A percentile compares a stretch with the other conserved stretches of the same genome.
phyloP scores from a whole-genome alignment of 768 basidiomycete genomes.

The Pleurotus citrinopileatus region DNA sequence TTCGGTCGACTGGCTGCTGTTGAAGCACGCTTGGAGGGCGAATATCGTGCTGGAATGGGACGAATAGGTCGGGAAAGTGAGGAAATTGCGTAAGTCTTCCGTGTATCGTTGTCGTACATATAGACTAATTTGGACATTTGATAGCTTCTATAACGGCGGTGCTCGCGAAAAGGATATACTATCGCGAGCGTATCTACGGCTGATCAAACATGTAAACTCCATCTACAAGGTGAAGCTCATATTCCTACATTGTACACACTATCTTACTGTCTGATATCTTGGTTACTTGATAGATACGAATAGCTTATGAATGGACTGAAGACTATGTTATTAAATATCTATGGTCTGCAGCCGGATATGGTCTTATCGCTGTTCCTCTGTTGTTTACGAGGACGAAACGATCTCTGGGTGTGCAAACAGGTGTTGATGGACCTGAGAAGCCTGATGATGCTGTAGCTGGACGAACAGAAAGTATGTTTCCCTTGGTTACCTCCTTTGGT shows the following conservation, averaged over 20 bases:
- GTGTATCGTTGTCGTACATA: neutral
- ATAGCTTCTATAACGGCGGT: constrained; percentile 91
- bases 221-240: constrained; percentile 96
- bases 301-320: constrained; percentile 93
- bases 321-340: constrained; percentile 96
- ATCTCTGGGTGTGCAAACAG: constrained; percentile 28
- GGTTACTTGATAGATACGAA: constrained; percentile 58
- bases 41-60: constrained; percentile 85
- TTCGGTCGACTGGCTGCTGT: constrained; percentile 89
- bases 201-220: constrained; percentile 88
- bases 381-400: constrained; percentile 61
- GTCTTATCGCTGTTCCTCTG: constrained; percentile 87
- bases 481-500: neutral
- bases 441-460: constrained; percentile 42
- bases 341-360: constrained; percentile 93
- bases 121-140: neutral
- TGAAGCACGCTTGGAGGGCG: constrained; percentile 87
- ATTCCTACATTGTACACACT: too few relatives aligned
- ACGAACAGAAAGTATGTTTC: constrained; percentile 43
- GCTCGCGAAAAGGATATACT: constrained; percentile 80
- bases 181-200: constrained; percentile 66
- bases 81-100: constrained; percentile 75
- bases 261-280: neutral
- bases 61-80: constrained; percentile 87
- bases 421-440: constrained; percentile 1